Evolutionary conservation across 768 basidiomycete genomes (phyloP).

Genomic region (Tephrocybe sp.): DNA sequence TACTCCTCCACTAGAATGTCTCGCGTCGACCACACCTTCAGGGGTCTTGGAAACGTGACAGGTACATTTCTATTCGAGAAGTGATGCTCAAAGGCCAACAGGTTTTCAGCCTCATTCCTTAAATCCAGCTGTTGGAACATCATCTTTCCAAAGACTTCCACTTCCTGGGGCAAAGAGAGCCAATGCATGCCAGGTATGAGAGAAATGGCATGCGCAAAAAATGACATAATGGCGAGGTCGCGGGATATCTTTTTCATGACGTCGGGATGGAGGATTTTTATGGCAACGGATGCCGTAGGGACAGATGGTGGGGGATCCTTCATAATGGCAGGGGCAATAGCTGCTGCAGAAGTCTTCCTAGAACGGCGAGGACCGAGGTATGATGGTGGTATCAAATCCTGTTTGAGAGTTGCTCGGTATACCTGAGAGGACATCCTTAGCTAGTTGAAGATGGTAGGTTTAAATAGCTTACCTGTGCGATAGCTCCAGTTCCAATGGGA

Average conservation of each 20-base stretch:
- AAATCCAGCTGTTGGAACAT: slow-evolving; percentile 95
- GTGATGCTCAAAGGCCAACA: slow-evolving; percentile 81
- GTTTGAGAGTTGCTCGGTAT: slow-evolving; percentile 82
- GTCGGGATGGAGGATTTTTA: slow-evolving; percentile 92
- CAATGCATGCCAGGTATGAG: slow-evolving; percentile 92
- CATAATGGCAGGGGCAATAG: slow-evolving; percentile 51
- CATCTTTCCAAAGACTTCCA: slow-evolving; percentile 91
- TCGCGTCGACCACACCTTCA: slow-evolving; percentile 75
- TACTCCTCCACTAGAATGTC: slow-evolving; percentile 91
- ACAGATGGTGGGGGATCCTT: slow-evolving; percentile 67
- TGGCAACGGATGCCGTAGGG: slow-evolving; percentile 86
- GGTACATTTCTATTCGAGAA: slow-evolving; percentile 78
- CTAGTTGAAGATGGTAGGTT: neutral
- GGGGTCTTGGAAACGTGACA: slow-evolving; percentile 87
- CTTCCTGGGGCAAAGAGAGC: slow-evolving; percentile 95
- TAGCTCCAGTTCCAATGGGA: slow-evolving; percentile 98
- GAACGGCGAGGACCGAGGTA: slow-evolving; percentile 76
- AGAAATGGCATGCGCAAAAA: slow-evolving; percentile 81
- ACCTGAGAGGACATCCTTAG: slow-evolving; percentile 45
- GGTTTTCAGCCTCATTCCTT: slow-evolving; percentile 85
- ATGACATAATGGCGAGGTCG: slow-evolving; percentile 92
- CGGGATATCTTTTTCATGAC: slow-evolving; percentile 80
- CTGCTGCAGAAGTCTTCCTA: slow-evolving; percentile 42
- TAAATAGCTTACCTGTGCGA: slow-evolving; percentile 67
- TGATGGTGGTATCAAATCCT: slow-evolving; percentile 80